These are phyloP conservation scores for Sugiyamaella japonica DNA, from an alignment of 1,139 yeast species.

Conservation along the genomic window DNA sequence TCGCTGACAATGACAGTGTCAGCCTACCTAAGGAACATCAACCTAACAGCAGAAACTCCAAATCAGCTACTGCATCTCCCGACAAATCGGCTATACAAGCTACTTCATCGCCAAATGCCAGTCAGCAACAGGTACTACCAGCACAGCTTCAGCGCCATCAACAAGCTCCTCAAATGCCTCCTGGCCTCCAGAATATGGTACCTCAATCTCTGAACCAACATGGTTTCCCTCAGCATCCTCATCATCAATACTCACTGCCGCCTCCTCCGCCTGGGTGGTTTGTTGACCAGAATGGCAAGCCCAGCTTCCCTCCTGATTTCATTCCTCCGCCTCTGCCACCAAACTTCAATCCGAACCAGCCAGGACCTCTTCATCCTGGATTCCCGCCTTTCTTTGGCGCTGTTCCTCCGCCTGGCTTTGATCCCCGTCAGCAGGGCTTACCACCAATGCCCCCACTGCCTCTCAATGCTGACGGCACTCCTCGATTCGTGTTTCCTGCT, in stretches of 20 bases:
- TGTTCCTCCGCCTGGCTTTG: slow-evolving; percentile 22
- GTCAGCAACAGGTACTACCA: background rate
- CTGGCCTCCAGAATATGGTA: slow-evolving; percentile 10
- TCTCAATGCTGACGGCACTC: slow-evolving; percentile 24
- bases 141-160: slow-evolving; percentile 12
- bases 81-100: slow-evolving; percentile 2
- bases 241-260: slow-evolving; percentile 20
- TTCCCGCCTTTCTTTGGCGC: slow-evolving; percentile 25
- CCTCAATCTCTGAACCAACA: background rate
- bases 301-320: slow-evolving; percentile 27
- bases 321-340: slow-evolving; percentile 25
- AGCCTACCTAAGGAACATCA: background rate
- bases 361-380: slow-evolving; percentile 25
- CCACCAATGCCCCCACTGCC: slow-evolving; percentile 21
- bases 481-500: slow-evolving; percentile 36
- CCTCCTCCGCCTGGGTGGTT: slow-evolving; percentile 31
- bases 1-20: background rate
- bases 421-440: slow-evolving; percentile 19
- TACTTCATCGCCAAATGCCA: too few species aligned
- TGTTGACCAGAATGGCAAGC: slow-evolving; percentile 26
- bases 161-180: slow-evolving; percentile 16
- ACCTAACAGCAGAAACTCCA: background rate
- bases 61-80: background rate
- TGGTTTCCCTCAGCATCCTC: slow-evolving; percentile 7
- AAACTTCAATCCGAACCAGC: slow-evolving; percentile 15